Base-by-base conservation (phyloP, 2,329 filamentous ascomycete species). In the Sclerotinia subarctica region DNA sequence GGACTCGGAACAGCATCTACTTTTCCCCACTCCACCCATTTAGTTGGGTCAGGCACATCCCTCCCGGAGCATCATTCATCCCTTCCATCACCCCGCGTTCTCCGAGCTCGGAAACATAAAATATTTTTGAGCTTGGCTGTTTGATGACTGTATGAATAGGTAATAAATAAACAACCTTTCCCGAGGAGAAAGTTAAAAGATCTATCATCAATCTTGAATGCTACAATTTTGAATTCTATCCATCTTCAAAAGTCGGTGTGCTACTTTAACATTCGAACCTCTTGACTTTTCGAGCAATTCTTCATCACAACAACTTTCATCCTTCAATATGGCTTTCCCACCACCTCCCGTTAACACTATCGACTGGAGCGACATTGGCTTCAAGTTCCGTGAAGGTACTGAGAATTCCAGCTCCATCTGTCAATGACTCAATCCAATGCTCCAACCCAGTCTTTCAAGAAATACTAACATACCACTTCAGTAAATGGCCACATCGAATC, bases 401-500 rank as follows among this genome's bases (percentile, higher is more conserved):
- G 72, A 60, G 29, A 24, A 32, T 64, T 58, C n/a, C 46, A 35
- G 10, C 57, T 32, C 63, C 47, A 64, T 58, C 35, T 63, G 7
- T 42, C 64, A 47, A 46, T 57, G 51, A 47, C 67, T 21, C 15
- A 38, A 52, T 24, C 13, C 0, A 19, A n/a, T 44, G 32, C n/a
- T n/a, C 5, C 44, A 24, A 24, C n/a, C 44, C 19, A 56, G 5
- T 4, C 17, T 52, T 59, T 19, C 21, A 35, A 59, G 19, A 13
- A 26, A 11, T 29, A 58, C 49, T 67, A 64, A 42, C 38, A 64
- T 64, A 11, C 19, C 11, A n/a, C 32, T 29, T 44, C 75, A 93
- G 94, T 97, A 77, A 96, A 97, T 77, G 94, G 94, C 75, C 94
- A 98, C 81, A 89, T 98, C 78, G 92, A 97, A 81, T 93, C 90